Percentiles rank a stretch among this genome's conserved stretches.
Conservation (phyloP, 305 asterid species). For the Withania somnifera region DNA sequence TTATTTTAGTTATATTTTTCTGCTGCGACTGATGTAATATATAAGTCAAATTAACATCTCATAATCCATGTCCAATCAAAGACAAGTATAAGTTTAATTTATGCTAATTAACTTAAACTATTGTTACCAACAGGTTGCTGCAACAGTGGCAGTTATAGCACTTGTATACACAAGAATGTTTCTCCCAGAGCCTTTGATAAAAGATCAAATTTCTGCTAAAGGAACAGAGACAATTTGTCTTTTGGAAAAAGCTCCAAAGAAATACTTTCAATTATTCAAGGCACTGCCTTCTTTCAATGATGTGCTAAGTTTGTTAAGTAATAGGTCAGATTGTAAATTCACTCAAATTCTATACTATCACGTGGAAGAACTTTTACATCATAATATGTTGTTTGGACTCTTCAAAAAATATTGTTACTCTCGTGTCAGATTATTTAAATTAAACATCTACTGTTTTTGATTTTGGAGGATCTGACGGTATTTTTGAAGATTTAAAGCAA, state of each 20-base stretch:
- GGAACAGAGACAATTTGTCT: constrained; percentile 46
- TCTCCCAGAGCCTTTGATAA: constrained; percentile 49
- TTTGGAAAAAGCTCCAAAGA: constrained; percentile 42
- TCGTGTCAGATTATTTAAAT: fast-evolving
- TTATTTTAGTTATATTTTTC: too few relatives aligned
- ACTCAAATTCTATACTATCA: not conserved
- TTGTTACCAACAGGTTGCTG: constrained; percentile 42
- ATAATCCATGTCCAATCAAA: not conserved
- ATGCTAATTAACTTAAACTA: not conserved
- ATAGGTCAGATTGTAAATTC: constrained; percentile 14
- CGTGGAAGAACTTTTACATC: not conserved
- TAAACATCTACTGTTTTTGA: fast-evolving
- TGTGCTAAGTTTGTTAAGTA: constrained; percentile 41
- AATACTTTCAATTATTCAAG: constrained; percentile 32
- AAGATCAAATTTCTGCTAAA: not conserved
- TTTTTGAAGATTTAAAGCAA: not conserved
- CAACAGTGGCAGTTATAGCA: constrained; percentile 47
- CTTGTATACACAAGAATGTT: constrained; percentile 62
- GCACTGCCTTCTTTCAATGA: constrained; percentile 48
- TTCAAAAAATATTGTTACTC: not conserved
- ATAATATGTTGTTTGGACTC: not conserved
- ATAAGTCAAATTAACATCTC: not conserved
- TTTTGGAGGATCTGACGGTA: not conserved
- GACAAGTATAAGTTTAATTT: not conserved
- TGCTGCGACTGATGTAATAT: not conserved